A percentile compares a stretch with the other conserved stretches of the same genome.
These are phyloP conservation scores for Cladosporium sp. DNA, from an alignment of 2,329 filamentous ascomycete genomes.

Conservation along the genomic window DNA sequence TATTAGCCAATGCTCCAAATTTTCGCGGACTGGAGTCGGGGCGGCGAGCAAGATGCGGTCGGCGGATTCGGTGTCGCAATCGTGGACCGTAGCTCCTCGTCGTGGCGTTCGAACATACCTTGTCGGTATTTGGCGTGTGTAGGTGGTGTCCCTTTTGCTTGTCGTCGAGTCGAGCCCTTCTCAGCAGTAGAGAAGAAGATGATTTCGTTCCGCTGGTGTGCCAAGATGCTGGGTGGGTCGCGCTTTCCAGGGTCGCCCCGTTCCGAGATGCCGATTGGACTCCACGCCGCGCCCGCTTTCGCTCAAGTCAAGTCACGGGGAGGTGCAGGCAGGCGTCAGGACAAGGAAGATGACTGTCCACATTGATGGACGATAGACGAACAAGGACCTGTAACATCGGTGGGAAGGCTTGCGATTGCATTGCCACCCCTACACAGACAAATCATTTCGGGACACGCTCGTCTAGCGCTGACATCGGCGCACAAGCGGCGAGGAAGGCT, in stretches of 20 bases:
- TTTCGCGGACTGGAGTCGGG: not conserved
- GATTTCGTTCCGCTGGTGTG: not conserved
- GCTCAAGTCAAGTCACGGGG: not conserved
- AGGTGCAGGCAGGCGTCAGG: not conserved
- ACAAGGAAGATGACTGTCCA: not conserved
- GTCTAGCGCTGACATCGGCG: not conserved
- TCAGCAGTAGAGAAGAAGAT: not conserved
- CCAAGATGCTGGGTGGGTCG: not conserved
- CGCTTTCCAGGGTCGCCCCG: not conserved
- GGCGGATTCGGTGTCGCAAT: constrained; percentile 5
- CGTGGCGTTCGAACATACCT: constrained; percentile 26
- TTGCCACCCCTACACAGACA: not conserved
- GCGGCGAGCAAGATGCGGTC: constrained; percentile 14
- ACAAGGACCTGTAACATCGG: not conserved
- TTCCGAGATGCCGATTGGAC: not conserved
- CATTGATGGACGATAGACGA: not conserved
- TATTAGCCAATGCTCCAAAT: constrained; percentile 25
- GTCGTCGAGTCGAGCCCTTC: constrained; percentile 11
- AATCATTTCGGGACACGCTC: not conserved
- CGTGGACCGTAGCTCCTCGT: constrained; percentile 9
- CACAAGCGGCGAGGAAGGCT: not conserved
- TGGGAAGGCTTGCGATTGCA: not conserved
- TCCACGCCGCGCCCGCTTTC: not conserved
- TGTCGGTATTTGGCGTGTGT: constrained; percentile 27
- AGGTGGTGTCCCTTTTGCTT: constrained; percentile 20